Conservation (phyloP, 805 yeast genomes). For the Tanozyma kutaoensis region DNA sequence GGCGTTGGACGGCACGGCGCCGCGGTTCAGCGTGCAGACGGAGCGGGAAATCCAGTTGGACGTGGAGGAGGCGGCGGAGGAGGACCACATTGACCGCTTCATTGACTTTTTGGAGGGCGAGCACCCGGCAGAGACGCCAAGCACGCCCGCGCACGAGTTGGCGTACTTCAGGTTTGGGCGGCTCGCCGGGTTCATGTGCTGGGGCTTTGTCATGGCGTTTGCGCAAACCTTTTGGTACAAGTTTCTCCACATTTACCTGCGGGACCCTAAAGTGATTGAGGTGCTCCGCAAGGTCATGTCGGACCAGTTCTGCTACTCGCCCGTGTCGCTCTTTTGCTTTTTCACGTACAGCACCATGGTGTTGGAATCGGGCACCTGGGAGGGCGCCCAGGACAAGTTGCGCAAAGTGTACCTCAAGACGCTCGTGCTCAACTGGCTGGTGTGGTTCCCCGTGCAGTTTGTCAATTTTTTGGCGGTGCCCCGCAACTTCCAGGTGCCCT, state of each 20-base stretch:
- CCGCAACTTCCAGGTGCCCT: conserved; percentile 72
- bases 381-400: conserved; percentile 52
- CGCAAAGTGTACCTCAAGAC: conserved; percentile 56
- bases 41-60: neutral
- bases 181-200: conserved; percentile 63
- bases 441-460: conserved; percentile 80
- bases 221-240: conserved; percentile 84
- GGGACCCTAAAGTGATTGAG: conserved; percentile 73
- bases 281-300: conserved; percentile 78
- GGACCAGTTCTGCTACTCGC: conserved; percentile 85
- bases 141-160: conserved; percentile 4
- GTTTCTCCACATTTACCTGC: conserved; percentile 68
- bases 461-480: conserved; percentile 63
- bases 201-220: conserved; percentile 81
- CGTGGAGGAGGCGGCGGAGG: conserved; percentile 12
- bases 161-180: conserved; percentile 51
- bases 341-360: conserved; percentile 76
- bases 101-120: conserved; percentile 15
- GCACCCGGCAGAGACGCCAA: conserved; percentile 1
- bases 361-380: conserved; percentile 59
- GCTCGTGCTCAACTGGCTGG: conserved; percentile 49
- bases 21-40: conserved; percentile 8
- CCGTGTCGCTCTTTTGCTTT: conserved; percentile 67
- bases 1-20: conserved; percentile 11
- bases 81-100: conserved; percentile 16